Percentiles rank a stretch among this genome's conserved stretches.
These are phyloP conservation scores for Aristolochia fimbriata DNA, from an alignment of 164 flowering plant genomes.

Conservation along the genomic window DNA sequence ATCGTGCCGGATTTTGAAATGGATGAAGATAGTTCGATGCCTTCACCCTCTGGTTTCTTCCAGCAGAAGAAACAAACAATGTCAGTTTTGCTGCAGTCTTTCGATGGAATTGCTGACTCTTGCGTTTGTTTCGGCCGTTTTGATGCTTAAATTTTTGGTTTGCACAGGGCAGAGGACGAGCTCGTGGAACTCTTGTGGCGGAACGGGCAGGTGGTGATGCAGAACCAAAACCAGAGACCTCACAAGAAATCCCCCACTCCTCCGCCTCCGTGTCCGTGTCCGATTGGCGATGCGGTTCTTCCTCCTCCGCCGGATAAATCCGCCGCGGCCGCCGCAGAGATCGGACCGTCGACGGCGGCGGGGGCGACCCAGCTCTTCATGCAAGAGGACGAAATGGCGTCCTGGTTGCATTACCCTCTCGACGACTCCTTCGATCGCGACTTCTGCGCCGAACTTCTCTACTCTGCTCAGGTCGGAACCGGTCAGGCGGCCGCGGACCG, in stretches of 20 bases:
- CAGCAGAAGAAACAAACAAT: constrained; percentile 17
- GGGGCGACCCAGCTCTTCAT: constrained; percentile 37
- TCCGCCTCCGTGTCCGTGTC: constrained; percentile 7
- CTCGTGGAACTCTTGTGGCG: constrained; percentile 85
- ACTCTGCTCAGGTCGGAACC: constrained; percentile 7
- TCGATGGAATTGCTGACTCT: neutral
- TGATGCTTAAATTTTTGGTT: neutral
- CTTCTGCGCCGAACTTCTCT: constrained; percentile 38
- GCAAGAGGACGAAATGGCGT: constrained; percentile 90
- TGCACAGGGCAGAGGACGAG: constrained; percentile 25
- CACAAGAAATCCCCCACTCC: constrained; percentile 13
- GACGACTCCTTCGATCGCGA: constrained; percentile 33
- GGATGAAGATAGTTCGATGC: constrained; percentile 34
- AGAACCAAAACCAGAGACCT: constrained; percentile 42
- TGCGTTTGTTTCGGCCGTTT: neutral
- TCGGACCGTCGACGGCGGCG: constrained; percentile 13
- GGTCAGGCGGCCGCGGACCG: constrained; percentile 6
- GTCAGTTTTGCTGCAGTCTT: constrained; percentile 10
- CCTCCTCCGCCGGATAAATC: constrained; percentile 7
- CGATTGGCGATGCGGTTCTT: constrained; percentile 10
- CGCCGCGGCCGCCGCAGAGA: constrained; percentile 6
- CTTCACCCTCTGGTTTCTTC: constrained; percentile 18
- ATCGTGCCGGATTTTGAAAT: constrained; percentile 52
- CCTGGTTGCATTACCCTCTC: constrained; percentile 76
- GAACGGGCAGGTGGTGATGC: constrained; percentile 67